A percentile compares a stretch with the other conserved stretches of the same genome.
phyloP scores from a whole-genome alignment of 306 rosid genomes.

The Nissolia schottii region DNA sequence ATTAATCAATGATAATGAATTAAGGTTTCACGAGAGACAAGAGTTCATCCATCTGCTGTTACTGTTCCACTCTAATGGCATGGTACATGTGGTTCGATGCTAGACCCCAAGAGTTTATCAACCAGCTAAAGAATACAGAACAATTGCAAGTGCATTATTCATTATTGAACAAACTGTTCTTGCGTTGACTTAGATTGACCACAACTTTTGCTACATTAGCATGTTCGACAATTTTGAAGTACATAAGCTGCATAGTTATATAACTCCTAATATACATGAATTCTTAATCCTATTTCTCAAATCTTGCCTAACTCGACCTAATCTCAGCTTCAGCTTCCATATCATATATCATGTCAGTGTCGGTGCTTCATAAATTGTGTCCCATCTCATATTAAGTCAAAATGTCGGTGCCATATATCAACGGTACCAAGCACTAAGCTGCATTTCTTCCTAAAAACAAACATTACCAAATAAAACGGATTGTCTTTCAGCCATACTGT shows the following conservation, averaged over 20 bases:
- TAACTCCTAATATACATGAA: background rate
- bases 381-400: no score
- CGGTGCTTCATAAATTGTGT: no score
- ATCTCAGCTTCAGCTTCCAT: no score
- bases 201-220: background rate
- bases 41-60: background rate
- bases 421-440: no score
- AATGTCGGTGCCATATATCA: no score
- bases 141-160: background rate
- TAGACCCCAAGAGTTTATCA: background rate
- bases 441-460: no score
- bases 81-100: background rate
- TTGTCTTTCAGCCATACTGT: no score
- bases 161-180: background rate
- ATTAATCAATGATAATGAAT: background rate
- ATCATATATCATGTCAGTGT: no score
- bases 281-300: background rate
- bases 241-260: background rate
- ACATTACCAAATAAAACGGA: no score
- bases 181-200: background rate
- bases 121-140: conserved; percentile 6
- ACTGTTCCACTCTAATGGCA: background rate
- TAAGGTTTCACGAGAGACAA: background rate
- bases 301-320: no score
- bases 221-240: background rate